Evolutionary conservation across 2,329 filamentous ascomycete species (phyloP), one percentile per base, ranked within the genome.

Genomic region (Colletotrichum horii): DNA sequence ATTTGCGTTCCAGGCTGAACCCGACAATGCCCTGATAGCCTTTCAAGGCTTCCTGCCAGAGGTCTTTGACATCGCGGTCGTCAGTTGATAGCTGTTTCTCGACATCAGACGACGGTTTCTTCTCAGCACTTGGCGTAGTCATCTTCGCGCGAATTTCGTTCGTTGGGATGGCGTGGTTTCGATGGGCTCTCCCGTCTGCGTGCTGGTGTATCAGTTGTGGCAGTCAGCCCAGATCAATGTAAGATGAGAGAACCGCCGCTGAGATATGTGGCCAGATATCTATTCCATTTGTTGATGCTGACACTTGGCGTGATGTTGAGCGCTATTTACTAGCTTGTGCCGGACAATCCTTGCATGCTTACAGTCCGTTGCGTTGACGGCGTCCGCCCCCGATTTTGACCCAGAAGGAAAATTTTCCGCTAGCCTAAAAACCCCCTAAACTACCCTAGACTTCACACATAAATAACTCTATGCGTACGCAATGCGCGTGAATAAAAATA

Each of bases 21-120:
- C 83, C 83, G 3, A 83, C 80, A n/a, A 84, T 81, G 34, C 83
- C 81, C 43, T 82, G 79, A 73, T 84, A 84, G 38, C 69, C 71
- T 61, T 81, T 80, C 30, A 84, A 77, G 0, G 83, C 83, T 15
- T 83, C 79, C 2, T 82, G 82, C 83, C 83, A 84, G 12, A 79
- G 60, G 16, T 83, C 82, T 0, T 81, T 77, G 0, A 83, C 79
- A 77, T 84, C 81, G 14, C 81, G 79, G 6, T 78, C 78, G 43
- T 83, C 82, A 52, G 11, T 52, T 52, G 43, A 52, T n/a, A 52
- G 12, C 43, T 52, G 43, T 14, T 22, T 52, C 6, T 14, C 43
- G 43, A 52, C 43, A 4, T 14, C n/a, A 22, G 43, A 52, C 24
- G 7, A 52, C n/a, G n/a, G n/a, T 22, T 22, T 4, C 12, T 52